Evolutionary conservation across 169 alveolate species (phyloP).

Genomic region (Plasmodium falciparum): DNA sequence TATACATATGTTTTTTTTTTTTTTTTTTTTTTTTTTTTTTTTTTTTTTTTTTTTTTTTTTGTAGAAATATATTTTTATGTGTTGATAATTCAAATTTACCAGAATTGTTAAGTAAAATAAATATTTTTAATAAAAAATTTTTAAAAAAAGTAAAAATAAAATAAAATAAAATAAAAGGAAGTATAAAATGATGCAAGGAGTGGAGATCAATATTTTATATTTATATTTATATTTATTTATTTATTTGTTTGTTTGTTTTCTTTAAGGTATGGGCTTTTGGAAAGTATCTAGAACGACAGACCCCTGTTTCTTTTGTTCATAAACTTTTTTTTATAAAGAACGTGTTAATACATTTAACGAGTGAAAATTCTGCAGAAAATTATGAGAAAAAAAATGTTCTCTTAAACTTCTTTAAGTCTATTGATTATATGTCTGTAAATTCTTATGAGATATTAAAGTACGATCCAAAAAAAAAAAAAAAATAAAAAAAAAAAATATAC

Average conservation of each 20-base stretch:
- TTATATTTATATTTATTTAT: not conserved
- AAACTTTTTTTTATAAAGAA: constrained; percentile 68
- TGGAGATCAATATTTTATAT: not conserved
- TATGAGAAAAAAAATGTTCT: constrained; percentile 39
- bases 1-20: too few relatives aligned
- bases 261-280: constrained; percentile 63
- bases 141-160: constrained; percentile 59
- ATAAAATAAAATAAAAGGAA: constrained; percentile 6
- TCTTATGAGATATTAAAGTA: constrained; percentile 61
- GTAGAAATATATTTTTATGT: constrained; percentile 64
- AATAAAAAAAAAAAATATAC: not conserved
- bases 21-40: too few relatives aligned
- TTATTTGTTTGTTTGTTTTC: not conserved
- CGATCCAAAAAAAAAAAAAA: not conserved
- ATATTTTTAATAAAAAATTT: constrained; percentile 55
- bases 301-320: constrained; percentile 64
- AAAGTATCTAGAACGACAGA: constrained; percentile 50
- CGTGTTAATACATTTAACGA: constrained; percentile 45
- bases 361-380: constrained; percentile 38
- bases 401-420: constrained; percentile 45
- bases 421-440: constrained; percentile 71
- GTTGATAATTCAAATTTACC: constrained; percentile 75
- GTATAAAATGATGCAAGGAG: not conserved
- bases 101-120: constrained; percentile 69
- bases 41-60: constrained; percentile 7